phyloP scores from a whole-genome alignment of 352 stramenopile species.

The Pythium biforme region DNA sequence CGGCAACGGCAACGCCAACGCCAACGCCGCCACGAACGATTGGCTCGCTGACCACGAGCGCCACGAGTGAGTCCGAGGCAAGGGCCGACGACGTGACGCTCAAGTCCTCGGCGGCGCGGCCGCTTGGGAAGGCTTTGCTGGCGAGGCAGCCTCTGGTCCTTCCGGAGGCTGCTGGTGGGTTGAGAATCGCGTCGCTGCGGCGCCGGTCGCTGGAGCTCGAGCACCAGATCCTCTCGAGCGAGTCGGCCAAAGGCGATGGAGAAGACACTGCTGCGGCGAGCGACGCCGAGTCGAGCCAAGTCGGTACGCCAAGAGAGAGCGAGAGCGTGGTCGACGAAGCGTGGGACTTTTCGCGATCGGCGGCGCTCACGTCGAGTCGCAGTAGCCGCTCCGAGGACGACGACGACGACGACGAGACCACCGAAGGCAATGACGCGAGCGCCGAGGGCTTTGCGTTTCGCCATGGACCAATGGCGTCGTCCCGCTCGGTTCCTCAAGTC shows the following conservation, averaged over 20 bases:
- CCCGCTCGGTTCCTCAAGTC: background rate
- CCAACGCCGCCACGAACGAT: background rate
- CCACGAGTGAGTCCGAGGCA: constrained; percentile 9
- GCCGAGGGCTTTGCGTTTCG: constrained; percentile 24
- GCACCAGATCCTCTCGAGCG: background rate
- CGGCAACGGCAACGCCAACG: background rate
- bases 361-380: constrained; percentile 2
- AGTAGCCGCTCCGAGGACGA: constrained; percentile 23
- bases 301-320: constrained; percentile 12
- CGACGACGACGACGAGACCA: constrained; percentile 32
- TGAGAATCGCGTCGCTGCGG: background rate
- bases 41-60: background rate
- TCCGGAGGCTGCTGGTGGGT: background rate
- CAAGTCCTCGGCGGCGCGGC: constrained; percentile 3
- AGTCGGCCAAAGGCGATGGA: background rate
- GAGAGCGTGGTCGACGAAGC: constrained; percentile 18
- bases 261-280: background rate
- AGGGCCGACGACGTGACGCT: constrained; percentile 26
- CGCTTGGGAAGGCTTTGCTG: no score
- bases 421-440: constrained; percentile 33
- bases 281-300: background rate
- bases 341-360: constrained; percentile 7
- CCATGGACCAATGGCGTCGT: background rate
- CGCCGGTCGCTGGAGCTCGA: background rate
- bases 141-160: no score